These are phyloP conservation scores for Picochlorum sp. DNA, from an alignment of 139 green algal species.

Conservation along the genomic window DNA sequence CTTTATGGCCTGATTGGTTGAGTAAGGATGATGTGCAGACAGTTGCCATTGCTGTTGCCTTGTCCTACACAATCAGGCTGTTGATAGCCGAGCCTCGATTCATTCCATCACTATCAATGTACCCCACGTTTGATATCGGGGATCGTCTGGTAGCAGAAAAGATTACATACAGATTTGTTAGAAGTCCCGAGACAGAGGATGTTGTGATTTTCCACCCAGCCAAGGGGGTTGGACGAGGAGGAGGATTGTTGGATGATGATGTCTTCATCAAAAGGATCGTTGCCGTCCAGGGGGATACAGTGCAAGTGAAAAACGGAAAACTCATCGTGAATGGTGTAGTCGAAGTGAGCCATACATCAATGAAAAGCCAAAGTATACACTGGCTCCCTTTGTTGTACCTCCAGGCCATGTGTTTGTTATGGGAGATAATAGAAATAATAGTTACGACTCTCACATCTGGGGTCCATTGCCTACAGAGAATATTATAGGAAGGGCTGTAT, in stretches of 20 bases:
- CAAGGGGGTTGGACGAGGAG: conserved; percentile 10
- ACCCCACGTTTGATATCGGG: conserved; percentile 90
- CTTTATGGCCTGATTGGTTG: conserved; percentile 20
- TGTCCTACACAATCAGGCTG: conserved; percentile 79
- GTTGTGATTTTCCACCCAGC: conserved; percentile 93
- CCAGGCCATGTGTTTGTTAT: conserved; percentile 80
- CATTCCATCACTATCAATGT: conserved; percentile 98
- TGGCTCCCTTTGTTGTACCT: conserved; percentile 60
- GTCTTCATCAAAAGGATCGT: conserved; percentile 98
- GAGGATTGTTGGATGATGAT: conserved; percentile 55
- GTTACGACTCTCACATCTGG: conserved; percentile 96
- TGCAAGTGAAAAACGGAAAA: conserved; percentile 70
- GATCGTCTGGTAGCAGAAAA: conserved; percentile 96
- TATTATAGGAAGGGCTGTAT: conserved; percentile 74
- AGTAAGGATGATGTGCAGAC: conserved; percentile 83
- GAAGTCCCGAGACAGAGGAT: conserved; percentile 63
- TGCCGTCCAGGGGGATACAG: conserved; percentile 44
- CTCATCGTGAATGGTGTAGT: conserved; percentile 75
- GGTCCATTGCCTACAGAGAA: conserved; percentile 83
- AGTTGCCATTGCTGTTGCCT: conserved; percentile 65
- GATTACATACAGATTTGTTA: conserved; percentile 81
- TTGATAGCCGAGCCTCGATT: conserved; percentile 94
- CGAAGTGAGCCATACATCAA: conserved; percentile 76
- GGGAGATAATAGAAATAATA: conserved; percentile 99
- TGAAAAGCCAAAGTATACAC: conserved; percentile 65